phyloP scores from a whole-genome alignment of 192 early-diverging fungal genomes.

The Dissophora globulifera region DNA sequence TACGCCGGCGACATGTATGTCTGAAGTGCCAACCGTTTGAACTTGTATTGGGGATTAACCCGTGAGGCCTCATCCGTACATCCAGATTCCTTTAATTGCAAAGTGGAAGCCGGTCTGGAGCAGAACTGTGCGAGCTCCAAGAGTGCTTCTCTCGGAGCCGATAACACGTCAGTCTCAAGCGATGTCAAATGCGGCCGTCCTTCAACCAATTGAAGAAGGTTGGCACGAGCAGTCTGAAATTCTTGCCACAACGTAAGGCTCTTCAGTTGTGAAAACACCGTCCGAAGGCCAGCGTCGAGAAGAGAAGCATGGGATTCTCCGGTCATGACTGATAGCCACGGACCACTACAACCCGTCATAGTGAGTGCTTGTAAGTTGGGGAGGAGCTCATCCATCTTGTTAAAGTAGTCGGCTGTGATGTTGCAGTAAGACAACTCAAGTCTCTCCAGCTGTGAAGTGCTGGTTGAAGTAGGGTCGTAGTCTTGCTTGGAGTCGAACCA shows the following conservation, averaged over 20 bases:
- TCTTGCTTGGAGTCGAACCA: too few relatives aligned
- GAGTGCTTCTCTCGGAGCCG: not conserved
- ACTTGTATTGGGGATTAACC: not conserved
- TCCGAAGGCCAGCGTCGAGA: not conserved
- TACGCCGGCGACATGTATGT: not conserved
- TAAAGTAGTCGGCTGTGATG: not conserved
- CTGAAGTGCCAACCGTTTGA: slow-evolving; percentile 15
- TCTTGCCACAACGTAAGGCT: slow-evolving; percentile 16
- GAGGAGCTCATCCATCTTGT: not conserved
- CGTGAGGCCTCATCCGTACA: not conserved
- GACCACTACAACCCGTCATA: not conserved
- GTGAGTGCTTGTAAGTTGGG: not conserved
- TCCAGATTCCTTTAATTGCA: not conserved
- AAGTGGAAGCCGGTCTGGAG: slow-evolving; percentile 1
- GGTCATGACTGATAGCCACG: not conserved
- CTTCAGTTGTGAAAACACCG: slow-evolving; percentile 4
- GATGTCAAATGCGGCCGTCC: slow-evolving; percentile 11
- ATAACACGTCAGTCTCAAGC: slow-evolving; percentile 16
- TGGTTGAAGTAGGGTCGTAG: not conserved
- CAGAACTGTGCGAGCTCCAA: slow-evolving; percentile 10
- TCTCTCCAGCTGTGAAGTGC: not conserved
- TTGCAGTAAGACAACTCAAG: not conserved
- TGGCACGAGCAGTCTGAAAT: not conserved
- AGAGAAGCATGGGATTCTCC: not conserved
- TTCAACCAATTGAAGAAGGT: slow-evolving; percentile 2